A percentile compares a stretch with the other conserved stretches of the same genome.
Evolutionary conservation across 345 rosid species (phyloP).

Genomic region (Cardamine chenopodiifolia): DNA sequence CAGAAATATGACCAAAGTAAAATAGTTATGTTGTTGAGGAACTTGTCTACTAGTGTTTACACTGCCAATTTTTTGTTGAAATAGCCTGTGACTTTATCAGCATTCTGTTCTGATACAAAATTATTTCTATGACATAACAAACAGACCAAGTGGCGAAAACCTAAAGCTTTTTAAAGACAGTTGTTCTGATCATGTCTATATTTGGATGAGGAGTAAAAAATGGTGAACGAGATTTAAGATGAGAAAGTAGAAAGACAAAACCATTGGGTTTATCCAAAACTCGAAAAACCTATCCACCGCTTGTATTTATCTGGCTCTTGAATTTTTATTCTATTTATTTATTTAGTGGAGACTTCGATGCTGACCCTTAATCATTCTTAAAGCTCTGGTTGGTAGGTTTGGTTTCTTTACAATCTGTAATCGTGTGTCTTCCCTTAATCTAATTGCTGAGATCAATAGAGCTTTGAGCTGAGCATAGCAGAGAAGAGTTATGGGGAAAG

Average conservation of each 20-base stretch:
- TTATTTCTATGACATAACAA: not conserved
- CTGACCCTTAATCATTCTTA: constrained; percentile 16
- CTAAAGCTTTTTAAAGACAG: not conserved
- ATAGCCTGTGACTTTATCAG: not conserved
- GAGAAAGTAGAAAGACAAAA: not conserved
- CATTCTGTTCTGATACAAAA: not conserved
- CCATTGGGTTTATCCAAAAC: constrained; percentile 27
- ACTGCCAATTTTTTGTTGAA: not conserved
- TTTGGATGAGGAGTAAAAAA: not conserved
- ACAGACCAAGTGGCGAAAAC: not conserved
- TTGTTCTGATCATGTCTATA: not conserved
- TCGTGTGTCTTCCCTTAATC: not conserved
- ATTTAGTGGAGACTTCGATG: constrained; percentile 31
- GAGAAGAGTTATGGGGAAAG: constrained; percentile 56
- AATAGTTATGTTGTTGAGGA: not conserved
- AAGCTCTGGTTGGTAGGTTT: constrained; percentile 19
- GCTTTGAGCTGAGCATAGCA: constrained; percentile 17
- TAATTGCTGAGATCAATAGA: constrained; percentile 19
- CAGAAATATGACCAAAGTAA: too few relatives aligned
- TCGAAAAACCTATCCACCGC: constrained; percentile 21
- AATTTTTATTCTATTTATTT: constrained; percentile 27
- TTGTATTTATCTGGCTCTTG: constrained; percentile 28
- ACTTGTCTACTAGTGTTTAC: not conserved
- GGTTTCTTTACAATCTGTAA: not conserved
- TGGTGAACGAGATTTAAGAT: not conserved